Conservation (phyloP, 495 filamentous ascomycete genomes). For the Usnea hakonensis region DNA sequence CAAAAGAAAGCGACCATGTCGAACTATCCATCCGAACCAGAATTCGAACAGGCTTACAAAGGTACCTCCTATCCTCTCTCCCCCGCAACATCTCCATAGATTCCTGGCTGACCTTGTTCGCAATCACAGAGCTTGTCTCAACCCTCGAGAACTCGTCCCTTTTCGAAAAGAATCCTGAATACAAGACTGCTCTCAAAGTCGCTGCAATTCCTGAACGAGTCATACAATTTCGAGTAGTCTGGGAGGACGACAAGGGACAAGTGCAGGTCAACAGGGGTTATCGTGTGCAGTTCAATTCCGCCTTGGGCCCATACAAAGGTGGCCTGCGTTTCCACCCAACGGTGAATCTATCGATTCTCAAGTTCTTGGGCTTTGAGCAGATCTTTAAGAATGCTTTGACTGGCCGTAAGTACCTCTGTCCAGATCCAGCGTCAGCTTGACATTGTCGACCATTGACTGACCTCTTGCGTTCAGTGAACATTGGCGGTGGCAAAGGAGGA, state of each 20-base stretch:
- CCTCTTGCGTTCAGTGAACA: constrained; percentile 56
- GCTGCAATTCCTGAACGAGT: constrained; percentile 90
- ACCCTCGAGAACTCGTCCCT: constrained; percentile 90
- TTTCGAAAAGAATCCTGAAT: constrained; percentile 90
- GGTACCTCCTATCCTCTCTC: constrained; percentile 41
- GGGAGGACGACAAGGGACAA: constrained; percentile 87
- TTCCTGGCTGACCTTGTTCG: not conserved
- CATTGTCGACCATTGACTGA: constrained; percentile 17
- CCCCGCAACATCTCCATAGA: not conserved
- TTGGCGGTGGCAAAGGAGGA: constrained; percentile 97
- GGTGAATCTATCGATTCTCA: constrained; percentile 95
- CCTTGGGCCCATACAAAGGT: constrained; percentile 96
- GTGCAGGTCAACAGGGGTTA: constrained; percentile 93
- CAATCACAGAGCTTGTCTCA: constrained; percentile 69
- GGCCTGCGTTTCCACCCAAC: constrained; percentile 92
- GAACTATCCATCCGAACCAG: constrained; percentile 79
- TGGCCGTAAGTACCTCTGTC: constrained; percentile 57
- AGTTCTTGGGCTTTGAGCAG: constrained; percentile 99
- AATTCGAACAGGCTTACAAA: constrained; percentile 98
- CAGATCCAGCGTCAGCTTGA: not conserved
- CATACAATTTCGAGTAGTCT: constrained; percentile 94
- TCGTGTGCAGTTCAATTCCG: constrained; percentile 98
- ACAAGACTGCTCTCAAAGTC: constrained; percentile 80
- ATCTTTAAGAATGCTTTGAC: constrained; percentile 99
- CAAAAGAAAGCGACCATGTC: constrained; percentile 51